phyloP scores from a whole-genome alignment of 2,329 filamentous ascomycete species.

The Colletotrichum sp. region DNA sequence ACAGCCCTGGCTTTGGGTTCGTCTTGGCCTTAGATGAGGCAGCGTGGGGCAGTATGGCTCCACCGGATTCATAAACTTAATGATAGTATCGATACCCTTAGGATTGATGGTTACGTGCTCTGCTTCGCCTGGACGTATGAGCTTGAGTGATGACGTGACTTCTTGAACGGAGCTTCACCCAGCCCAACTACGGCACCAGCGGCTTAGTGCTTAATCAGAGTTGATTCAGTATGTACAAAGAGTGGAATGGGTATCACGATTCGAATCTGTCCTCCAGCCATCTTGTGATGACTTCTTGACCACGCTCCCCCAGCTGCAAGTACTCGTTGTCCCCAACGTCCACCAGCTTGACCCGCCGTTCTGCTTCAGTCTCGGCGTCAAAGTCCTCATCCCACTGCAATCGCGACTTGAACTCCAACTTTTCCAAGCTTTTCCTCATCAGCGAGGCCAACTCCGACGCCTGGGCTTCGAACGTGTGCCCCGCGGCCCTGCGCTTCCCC shows the following conservation, averaged over 20 bases:
- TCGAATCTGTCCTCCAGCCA: constrained; percentile 33
- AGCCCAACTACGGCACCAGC: no score
- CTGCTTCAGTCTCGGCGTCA: constrained; percentile 36
- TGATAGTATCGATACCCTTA: neutral
- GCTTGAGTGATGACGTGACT: neutral
- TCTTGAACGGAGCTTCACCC: no score
- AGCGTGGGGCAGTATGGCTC: neutral
- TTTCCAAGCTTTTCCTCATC: constrained; percentile 55
- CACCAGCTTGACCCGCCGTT: constrained; percentile 40
- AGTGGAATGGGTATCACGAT: constrained; percentile 6
- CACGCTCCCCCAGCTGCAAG: constrained; percentile 30
- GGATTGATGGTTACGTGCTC: neutral
- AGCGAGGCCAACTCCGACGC: constrained; percentile 49
- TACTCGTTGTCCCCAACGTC: constrained; percentile 38
- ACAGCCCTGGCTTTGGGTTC: neutral
- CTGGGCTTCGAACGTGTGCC: constrained; percentile 52
- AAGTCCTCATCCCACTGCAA: constrained; percentile 45
- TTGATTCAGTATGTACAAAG: neutral
- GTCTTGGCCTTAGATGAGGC: neutral
- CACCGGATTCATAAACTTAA: neutral
- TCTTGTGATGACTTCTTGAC: constrained; percentile 27
- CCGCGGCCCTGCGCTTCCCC: constrained; percentile 20
- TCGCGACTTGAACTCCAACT: constrained; percentile 48
- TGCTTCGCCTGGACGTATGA: neutral
- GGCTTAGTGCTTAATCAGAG: neutral